A percentile compares a stretch with the other conserved stretches of the same genome.
These are phyloP conservation scores for Rhododendron simsii DNA, from an alignment of 148 eudicot species.

Conservation along the genomic window DNA sequence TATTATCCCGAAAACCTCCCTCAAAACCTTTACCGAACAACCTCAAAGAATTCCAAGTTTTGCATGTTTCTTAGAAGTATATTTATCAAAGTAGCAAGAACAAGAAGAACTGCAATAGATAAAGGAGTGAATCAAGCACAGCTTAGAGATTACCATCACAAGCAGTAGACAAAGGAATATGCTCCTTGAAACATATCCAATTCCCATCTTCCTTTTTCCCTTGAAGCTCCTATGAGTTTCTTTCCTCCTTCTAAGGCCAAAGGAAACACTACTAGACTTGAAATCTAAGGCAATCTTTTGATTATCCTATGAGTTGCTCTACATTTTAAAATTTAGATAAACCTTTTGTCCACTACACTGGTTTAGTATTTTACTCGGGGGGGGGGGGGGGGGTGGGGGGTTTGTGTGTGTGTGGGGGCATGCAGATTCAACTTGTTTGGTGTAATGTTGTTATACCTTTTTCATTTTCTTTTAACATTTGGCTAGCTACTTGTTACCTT, in stretches of 20 bases:
- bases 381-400: no score
- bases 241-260: not conserved
- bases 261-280: not conserved
- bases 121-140: not conserved
- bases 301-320: not conserved
- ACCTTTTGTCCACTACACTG: not conserved
- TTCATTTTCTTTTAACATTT: no score
- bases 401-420: no score
- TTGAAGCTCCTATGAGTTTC: constrained; percentile 11
- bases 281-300: not conserved
- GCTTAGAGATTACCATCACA: constrained; percentile 19
- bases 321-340: no score
- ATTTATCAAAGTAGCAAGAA: not conserved
- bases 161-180: constrained; percentile 20
- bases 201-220: constrained; percentile 11
- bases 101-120: not conserved
- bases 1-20: not conserved
- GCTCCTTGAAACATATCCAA: constrained; percentile 8
- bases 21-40: no score
- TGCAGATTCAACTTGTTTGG: not conserved
- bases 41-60: not conserved
- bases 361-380: not conserved
- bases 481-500: not conserved
- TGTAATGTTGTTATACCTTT: not conserved
- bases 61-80: not conserved